Conservation (phyloP, 2,329 filamentous ascomycete genomes). For the Alternaria solani region DNA sequence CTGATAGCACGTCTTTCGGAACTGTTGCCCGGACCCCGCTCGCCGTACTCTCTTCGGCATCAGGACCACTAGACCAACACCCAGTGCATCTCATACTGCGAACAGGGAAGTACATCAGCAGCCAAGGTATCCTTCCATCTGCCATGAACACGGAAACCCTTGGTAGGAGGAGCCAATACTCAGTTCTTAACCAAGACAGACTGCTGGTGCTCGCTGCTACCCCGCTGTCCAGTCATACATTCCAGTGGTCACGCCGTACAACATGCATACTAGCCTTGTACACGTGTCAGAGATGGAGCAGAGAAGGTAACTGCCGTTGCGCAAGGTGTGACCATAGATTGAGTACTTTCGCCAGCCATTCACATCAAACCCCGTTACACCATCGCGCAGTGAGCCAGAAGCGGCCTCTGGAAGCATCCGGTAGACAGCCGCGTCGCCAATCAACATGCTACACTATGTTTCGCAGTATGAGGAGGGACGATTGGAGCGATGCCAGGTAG, state of each 20-base stretch:
- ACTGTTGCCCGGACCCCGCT: neutral
- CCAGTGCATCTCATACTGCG: neutral
- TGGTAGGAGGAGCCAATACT: neutral
- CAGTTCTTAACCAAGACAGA: neutral
- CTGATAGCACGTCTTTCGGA: too few relatives aligned
- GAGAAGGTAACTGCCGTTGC: neutral
- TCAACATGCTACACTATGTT: neutral
- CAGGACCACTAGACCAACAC: neutral
- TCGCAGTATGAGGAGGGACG: neutral
- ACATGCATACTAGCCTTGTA: slow-evolving; percentile 13
- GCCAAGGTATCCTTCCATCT: rapidly evolving
- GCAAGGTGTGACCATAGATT: neutral
- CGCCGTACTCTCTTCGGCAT: neutral
- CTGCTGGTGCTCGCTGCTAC: neutral
- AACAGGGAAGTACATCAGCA: neutral
- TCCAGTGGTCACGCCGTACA: neutral
- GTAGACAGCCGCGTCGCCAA: slow-evolving; percentile 4
- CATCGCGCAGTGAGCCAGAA: slow-evolving; percentile 24
- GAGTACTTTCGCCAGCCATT: slow-evolving; percentile 24
- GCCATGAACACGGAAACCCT: neutral
- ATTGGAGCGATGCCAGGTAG: neutral
- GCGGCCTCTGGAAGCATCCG: slow-evolving; percentile 12
- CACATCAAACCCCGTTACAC: slow-evolving; percentile 34
- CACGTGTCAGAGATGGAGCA: slow-evolving; percentile 6
- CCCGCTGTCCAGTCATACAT: neutral